Evolutionary conservation across 768 basidiomycete species (phyloP).

Genomic region (Agrocybe praecox): DNA sequence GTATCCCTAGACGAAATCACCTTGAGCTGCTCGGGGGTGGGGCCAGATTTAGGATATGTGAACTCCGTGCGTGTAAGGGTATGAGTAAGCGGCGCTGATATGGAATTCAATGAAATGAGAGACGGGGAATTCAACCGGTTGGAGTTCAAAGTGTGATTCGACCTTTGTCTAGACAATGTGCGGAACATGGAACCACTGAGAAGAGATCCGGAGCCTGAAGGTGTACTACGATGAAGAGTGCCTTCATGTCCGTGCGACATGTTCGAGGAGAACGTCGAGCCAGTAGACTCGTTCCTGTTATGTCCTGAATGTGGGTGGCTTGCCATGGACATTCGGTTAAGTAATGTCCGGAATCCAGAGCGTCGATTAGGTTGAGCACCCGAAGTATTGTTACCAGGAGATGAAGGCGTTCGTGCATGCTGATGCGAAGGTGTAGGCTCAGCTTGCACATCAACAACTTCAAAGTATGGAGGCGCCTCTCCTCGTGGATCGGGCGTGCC

Average conservation of each 20-base stretch:
- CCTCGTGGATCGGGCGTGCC: slow-evolving; percentile 47
- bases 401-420: slow-evolving; percentile 11
- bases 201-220: slow-evolving; percentile 34
- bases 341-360: slow-evolving; percentile 52
- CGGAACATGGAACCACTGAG: slow-evolving; percentile 50
- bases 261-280: slow-evolving; percentile 19
- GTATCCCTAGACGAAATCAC: slow-evolving; percentile 70
- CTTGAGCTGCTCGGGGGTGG: slow-evolving; percentile 65
- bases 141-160: slow-evolving; percentile 40
- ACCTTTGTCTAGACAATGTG: slow-evolving; percentile 49
- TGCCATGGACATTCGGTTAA: slow-evolving; percentile 38
- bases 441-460: slow-evolving; percentile 38
- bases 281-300: slow-evolving; percentile 31
- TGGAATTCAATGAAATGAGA: slow-evolving; percentile 69
- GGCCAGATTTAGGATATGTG: slow-evolving; percentile 62
- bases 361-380: slow-evolving; percentile 34
- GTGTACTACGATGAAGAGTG: slow-evolving; percentile 28
- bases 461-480: slow-evolving; percentile 70
- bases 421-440: slow-evolving; percentile 21
- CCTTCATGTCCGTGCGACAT: slow-evolving; percentile 18
- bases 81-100: slow-evolving; percentile 77
- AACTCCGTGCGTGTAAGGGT: slow-evolving; percentile 74
- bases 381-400: slow-evolving; percentile 6
- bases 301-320: slow-evolving; percentile 24
- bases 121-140: slow-evolving; percentile 63